Evolutionary conservation across 2,329 filamentous ascomycete genomes (phyloP).

Genomic region (Podosphaera fusca): DNA sequence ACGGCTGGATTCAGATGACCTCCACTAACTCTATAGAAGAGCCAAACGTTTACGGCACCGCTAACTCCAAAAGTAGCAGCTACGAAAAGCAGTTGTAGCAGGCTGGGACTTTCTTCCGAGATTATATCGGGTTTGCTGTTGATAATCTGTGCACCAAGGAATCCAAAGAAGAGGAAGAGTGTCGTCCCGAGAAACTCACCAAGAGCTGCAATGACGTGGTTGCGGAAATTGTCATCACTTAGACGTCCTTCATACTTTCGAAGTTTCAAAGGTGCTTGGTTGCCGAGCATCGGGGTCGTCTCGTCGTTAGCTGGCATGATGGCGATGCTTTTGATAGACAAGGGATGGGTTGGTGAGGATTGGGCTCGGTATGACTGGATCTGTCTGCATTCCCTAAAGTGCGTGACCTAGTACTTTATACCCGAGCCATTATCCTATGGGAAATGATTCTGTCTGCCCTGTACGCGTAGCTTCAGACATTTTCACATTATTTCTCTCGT

Average conservation of each 20-base stretch:
- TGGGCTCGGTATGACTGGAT: neutral
- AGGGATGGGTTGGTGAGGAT: neutral
- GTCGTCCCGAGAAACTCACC: constrained; percentile 28
- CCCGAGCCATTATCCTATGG: neutral
- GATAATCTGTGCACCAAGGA: constrained; percentile 4
- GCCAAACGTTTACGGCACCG: constrained; percentile 27
- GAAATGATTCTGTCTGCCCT: neutral
- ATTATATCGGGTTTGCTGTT: constrained; percentile 3
- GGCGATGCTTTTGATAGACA: neutral
- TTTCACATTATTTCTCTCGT: neutral
- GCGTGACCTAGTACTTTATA: neutral
- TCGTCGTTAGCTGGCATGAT: neutral
- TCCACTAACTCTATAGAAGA: constrained; percentile 26
- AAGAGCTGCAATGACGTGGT: constrained; percentile 20
- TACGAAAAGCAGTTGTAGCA: constrained; percentile 5
- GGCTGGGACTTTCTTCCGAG: constrained; percentile 1
- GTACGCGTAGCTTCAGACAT: neutral
- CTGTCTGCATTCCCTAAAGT: neutral
- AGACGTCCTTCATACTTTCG: constrained; percentile 1
- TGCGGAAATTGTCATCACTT: neutral
- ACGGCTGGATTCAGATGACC: constrained; percentile 24
- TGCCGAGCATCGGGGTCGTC: neutral
- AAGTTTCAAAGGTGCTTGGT: neutral
- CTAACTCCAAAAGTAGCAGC: constrained; percentile 13
- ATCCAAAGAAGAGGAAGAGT: constrained; percentile 13